Conservation (phyloP, 345 rosid species). For the Boechera stricta region DNA sequence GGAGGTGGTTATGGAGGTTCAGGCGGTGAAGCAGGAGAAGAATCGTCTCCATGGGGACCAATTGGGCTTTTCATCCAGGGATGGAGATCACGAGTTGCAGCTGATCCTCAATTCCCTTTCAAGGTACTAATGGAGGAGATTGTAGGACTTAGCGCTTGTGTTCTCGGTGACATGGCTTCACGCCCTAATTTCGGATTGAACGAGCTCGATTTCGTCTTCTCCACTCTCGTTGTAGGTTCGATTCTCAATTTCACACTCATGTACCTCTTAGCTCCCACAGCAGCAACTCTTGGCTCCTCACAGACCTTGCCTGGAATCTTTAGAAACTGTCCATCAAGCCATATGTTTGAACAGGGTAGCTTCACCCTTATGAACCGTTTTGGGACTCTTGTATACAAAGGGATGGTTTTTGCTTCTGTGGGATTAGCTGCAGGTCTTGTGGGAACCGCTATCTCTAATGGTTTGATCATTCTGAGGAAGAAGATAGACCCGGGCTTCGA, state of each 20-base stretch:
- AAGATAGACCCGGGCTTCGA: conserved; percentile 92
- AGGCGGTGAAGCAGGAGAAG: conserved; percentile 43
- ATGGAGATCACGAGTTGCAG: conserved; percentile 91
- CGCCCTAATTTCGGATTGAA: conserved; percentile 95
- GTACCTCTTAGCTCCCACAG: conserved; percentile 90
- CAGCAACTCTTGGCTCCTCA: conserved; percentile 45
- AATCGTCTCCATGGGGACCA: conserved; percentile 55
- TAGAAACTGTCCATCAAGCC: conserved; percentile 77
- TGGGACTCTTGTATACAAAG: conserved; percentile 86
- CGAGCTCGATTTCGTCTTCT: conserved; percentile 95
- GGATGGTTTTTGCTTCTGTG: conserved; percentile 79
- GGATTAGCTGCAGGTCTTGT: conserved; percentile 95
- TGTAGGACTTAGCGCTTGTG: conserved; percentile 87
- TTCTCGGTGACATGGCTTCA: conserved; percentile 96
- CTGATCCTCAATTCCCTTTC: conserved; percentile 94
- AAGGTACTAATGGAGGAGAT: conserved; percentile 96
- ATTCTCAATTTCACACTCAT: conserved; percentile 88
- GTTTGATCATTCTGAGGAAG: conserved; percentile 85
- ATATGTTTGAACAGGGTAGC: conserved; percentile 89
- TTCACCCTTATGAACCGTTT: conserved; percentile 57
- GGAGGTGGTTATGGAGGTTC: conserved; percentile 46
- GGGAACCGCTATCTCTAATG: conserved; percentile 82
- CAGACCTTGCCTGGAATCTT: conserved; percentile 71
- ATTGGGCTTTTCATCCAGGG: conserved; percentile 72
- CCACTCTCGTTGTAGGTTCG: conserved; percentile 85